phyloP scores from a whole-genome alignment of 345 rosid species.

The Moringa oleifera region DNA sequence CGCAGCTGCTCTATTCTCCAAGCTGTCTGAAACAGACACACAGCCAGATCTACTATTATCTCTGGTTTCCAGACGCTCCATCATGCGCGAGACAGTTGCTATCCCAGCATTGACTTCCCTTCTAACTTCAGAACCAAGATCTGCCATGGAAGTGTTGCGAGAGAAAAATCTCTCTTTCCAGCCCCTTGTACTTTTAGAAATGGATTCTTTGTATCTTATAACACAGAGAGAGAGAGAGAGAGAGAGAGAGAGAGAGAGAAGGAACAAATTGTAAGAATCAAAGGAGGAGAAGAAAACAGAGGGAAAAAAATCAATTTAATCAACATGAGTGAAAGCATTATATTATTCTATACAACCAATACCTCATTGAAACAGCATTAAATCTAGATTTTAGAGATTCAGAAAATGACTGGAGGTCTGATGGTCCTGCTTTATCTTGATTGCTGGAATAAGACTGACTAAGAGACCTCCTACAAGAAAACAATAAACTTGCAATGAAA shows the following conservation, averaged over 20 bases:
- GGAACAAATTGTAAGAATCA: no score
- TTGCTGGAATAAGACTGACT: constrained; percentile 47
- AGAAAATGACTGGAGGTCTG: constrained; percentile 81
- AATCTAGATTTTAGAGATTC: constrained; percentile 75
- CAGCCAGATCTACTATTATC: constrained; percentile 36
- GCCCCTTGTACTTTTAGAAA: constrained; percentile 86
- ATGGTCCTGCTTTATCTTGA: constrained; percentile 87
- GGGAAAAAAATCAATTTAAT: not conserved
- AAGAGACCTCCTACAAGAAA: constrained; percentile 39
- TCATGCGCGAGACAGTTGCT: constrained; percentile 80
- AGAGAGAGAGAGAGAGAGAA: not conserved
- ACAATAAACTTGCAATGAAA: constrained; percentile 7
- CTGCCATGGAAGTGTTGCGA: constrained; percentile 63
- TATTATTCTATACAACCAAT: not conserved
- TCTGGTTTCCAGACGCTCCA: constrained; percentile 70
- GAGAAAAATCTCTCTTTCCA: constrained; percentile 93
- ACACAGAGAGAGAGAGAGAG: not conserved
- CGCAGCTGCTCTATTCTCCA: constrained; percentile 29
- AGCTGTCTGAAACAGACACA: constrained; percentile 41
- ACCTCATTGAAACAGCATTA: constrained; percentile 78
- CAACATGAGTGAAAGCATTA: not conserved
- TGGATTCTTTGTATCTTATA: constrained; percentile 86
- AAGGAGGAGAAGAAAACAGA: no score
- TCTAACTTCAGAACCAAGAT: constrained; percentile 72
- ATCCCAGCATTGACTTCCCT: constrained; percentile 87